Conservation (phyloP, 2,329 filamentous ascomycete species). For the Reticulascus tulasneorum region DNA sequence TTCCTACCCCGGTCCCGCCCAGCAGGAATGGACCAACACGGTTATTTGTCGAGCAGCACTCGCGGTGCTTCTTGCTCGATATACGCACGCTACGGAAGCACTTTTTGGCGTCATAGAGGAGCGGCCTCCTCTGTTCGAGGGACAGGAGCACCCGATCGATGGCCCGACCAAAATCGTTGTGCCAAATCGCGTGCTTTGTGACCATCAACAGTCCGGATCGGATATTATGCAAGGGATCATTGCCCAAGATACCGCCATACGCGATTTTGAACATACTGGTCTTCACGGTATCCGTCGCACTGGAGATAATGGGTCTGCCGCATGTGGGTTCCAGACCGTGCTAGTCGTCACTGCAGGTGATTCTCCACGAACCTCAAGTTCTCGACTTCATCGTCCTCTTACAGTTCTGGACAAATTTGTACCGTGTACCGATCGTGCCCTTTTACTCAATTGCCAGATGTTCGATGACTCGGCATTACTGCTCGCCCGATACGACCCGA, state of each 20-base stretch:
- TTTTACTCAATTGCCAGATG: slow-evolving; percentile 3
- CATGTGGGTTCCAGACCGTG: slow-evolving; percentile 1
- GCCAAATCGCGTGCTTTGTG: slow-evolving; percentile 2
- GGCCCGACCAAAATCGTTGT: background rate
- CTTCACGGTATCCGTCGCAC: too few relatives aligned
- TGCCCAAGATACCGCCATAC: too few relatives aligned
- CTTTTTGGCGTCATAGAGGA: slow-evolving; percentile 1
- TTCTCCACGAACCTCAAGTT: background rate
- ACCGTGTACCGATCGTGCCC: slow-evolving; percentile 2
- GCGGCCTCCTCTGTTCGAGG: background rate
- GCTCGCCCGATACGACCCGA: slow-evolving; percentile 2
- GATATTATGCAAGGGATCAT: background rate
- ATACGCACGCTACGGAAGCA: slow-evolving; percentile 1
- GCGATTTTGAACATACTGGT: too few relatives aligned
- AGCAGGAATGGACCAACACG: slow-evolving; percentile 1
- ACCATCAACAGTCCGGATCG: slow-evolving; percentile 1
- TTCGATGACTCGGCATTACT: background rate
- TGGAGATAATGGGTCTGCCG: too few relatives aligned
- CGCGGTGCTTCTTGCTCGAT: slow-evolving; percentile 1
- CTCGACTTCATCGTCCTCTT: slow-evolving; percentile 1
- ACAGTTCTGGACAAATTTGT: background rate
- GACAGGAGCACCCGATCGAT: background rate
- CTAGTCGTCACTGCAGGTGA: slow-evolving; percentile 1
- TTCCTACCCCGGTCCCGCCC: background rate
- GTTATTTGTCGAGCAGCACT: slow-evolving; percentile 1